phyloP scores from a whole-genome alignment of 768 basidiomycete genomes.

The Leccinum broughii region DNA sequence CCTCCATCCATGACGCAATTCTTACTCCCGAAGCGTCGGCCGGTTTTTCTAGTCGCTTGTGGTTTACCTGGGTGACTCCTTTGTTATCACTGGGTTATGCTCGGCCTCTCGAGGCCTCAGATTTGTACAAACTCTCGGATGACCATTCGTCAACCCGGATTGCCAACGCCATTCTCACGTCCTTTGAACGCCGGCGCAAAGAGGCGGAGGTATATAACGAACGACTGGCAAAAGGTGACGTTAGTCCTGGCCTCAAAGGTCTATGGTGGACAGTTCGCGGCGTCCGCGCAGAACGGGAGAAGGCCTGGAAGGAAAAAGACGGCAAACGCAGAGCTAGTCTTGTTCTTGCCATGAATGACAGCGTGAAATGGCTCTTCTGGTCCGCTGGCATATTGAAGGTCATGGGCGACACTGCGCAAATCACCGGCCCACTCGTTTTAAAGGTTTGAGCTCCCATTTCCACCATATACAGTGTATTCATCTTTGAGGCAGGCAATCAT shows the following conservation, averaged over 20 bases:
- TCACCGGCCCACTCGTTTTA: conserved; percentile 75
- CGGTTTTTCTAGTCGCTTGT: conserved; percentile 54
- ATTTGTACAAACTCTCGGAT: conserved; percentile 78
- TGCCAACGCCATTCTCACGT: conserved; percentile 59
- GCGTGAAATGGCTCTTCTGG: conserved; percentile 81
- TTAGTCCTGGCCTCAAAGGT: conserved; percentile 52
- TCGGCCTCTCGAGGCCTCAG: conserved; percentile 76
- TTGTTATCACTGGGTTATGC: conserved; percentile 74
- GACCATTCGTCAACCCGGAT: conserved; percentile 58
- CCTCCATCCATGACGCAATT: conserved; percentile 58
- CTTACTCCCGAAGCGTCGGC: conserved; percentile 70
- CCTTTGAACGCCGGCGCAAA: conserved; percentile 58
- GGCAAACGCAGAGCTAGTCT: conserved; percentile 68
- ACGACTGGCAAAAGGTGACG: conserved; percentile 62
- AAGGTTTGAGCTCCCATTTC: conserved; percentile 50
- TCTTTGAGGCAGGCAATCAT: conserved; percentile 55
- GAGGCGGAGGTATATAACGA: conserved; percentile 71
- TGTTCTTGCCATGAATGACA: conserved; percentile 70
- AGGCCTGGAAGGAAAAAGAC: conserved; percentile 59
- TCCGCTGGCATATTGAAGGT: conserved; percentile 56
- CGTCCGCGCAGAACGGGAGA: conserved; percentile 54
- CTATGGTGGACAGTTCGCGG: conserved; percentile 60
- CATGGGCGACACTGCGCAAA: conserved; percentile 69
- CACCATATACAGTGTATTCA: not conserved
- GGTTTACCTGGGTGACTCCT: conserved; percentile 76